Evolutionary conservation across 2,329 filamentous ascomycete genomes (phyloP).

Genomic region (Colletotrichum nymphaeae): DNA sequence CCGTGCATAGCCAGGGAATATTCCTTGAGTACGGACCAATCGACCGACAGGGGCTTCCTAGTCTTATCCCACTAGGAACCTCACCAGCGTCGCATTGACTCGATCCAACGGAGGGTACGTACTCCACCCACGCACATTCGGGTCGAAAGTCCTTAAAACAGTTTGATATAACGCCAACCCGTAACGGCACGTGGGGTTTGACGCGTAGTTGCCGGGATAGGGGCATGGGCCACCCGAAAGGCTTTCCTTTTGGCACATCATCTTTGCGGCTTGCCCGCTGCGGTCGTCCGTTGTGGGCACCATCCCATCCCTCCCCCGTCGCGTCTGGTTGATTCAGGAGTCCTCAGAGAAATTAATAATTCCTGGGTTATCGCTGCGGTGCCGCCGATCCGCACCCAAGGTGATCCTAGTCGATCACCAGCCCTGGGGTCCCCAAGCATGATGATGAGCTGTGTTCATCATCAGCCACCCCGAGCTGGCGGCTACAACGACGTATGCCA

Average conservation of each 20-base stretch:
- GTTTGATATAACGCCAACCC: constrained; percentile 16
- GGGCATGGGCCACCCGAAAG: neutral
- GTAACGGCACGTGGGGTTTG: constrained; percentile 28
- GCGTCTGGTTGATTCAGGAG: constrained; percentile 28
- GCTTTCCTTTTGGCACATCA: neutral
- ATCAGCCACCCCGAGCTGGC: constrained; percentile 19
- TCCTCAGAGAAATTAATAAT: constrained; percentile 26
- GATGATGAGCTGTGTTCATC: neutral
- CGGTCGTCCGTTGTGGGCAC: neutral
- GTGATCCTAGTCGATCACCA: constrained; percentile 1
- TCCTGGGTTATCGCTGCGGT: constrained; percentile 11
- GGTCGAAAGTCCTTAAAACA: constrained; percentile 18
- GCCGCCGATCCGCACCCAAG: constrained; percentile 14
- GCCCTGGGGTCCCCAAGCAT: constrained; percentile 8
- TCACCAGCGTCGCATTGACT: constrained; percentile 13
- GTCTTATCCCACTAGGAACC: neutral
- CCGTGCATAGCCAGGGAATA: constrained; percentile 22
- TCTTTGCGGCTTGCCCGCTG: neutral
- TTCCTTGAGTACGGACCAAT: neutral
- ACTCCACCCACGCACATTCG: neutral
- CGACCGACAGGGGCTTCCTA: constrained; percentile 13
- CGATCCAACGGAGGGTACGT: constrained; percentile 6
- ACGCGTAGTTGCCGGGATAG: constrained; percentile 19
- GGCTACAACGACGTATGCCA: constrained; percentile 18
- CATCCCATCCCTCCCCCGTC: no score